phyloP scores from a whole-genome alignment of 495 filamentous ascomycete genomes.

The Aspergillus ostianus region DNA sequence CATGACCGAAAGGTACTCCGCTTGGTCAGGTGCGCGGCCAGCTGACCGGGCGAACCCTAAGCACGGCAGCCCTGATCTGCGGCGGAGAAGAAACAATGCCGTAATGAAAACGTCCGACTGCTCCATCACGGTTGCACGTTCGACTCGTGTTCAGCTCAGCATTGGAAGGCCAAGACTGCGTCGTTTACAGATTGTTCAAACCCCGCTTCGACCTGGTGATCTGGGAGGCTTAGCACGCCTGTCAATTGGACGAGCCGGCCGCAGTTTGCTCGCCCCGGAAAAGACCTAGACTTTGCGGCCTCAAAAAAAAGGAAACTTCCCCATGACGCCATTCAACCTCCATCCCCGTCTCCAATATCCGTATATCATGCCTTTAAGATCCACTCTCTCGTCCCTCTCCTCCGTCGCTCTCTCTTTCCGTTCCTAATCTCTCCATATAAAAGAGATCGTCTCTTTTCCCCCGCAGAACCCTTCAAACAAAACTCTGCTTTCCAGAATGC shows the following conservation, averaged over 20 bases:
- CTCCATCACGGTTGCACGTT: constrained; percentile 12
- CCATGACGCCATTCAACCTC: constrained; percentile 16
- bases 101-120: constrained; percentile 21
- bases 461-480: neutral
- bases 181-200: constrained; percentile 9
- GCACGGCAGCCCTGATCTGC: constrained; percentile 4
- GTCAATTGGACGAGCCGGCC: neutral
- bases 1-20: too few species aligned
- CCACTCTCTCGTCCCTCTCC: neutral
- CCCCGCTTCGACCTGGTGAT: constrained; percentile 19
- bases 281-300: neutral
- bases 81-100: constrained; percentile 19
- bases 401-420: constrained; percentile 2
- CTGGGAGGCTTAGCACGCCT: neutral
- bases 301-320: constrained; percentile 6
- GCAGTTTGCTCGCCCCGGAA: constrained; percentile 12
- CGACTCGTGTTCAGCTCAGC: constrained; percentile 2
- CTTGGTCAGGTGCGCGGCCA: neutral
- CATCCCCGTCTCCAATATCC: neutral
- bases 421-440: neutral
- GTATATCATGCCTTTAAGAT: constrained; percentile 11
- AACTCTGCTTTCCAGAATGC: constrained; percentile 29
- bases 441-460: neutral
- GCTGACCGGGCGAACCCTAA: constrained; percentile 9
- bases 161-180: constrained; percentile 17